phyloP scores from a whole-genome alignment of 1,284 basidiomycete species.

The Tausonia pullulans region DNA sequence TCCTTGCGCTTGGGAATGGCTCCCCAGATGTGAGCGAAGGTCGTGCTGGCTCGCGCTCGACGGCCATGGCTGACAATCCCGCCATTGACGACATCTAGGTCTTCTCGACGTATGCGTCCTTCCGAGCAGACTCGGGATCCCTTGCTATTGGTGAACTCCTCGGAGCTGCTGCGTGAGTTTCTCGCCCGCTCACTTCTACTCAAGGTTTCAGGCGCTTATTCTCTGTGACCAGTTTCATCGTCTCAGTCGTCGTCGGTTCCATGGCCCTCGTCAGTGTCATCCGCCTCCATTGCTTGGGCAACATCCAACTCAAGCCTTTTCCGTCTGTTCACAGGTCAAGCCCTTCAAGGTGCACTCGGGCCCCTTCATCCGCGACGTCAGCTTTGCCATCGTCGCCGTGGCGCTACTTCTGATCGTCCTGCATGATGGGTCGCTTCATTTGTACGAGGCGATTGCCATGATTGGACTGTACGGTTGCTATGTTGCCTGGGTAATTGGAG shows the following conservation, averaged over 20 bases:
- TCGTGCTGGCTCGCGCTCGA: background rate
- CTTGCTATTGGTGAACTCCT: slow-evolving; percentile 89
- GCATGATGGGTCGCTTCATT: slow-evolving; percentile 60
- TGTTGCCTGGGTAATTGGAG: slow-evolving; percentile 61
- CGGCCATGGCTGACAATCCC: too few species aligned
- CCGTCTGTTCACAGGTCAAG: slow-evolving; percentile 31
- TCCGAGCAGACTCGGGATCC: slow-evolving; percentile 72
- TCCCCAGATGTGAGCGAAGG: slow-evolving; percentile 54
- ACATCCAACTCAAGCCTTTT: too few species aligned
- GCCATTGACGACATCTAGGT: slow-evolving; percentile 71
- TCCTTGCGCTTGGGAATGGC: slow-evolving; percentile 85
- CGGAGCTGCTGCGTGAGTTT: slow-evolving; percentile 59
- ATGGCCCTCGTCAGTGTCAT: slow-evolving; percentile 67
- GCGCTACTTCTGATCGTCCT: slow-evolving; percentile 61
- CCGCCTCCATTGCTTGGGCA: background rate
- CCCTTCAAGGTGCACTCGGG: slow-evolving; percentile 72
- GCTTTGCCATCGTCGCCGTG: slow-evolving; percentile 81
- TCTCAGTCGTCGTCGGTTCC: slow-evolving; percentile 86
- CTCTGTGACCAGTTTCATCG: slow-evolving; percentile 57
- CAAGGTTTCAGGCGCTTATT: too few species aligned
- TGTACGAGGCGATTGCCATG: slow-evolving; percentile 64
- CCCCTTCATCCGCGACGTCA: slow-evolving; percentile 83
- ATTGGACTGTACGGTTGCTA: slow-evolving; percentile 68
- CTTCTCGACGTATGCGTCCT: slow-evolving; percentile 89
- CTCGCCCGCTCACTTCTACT: background rate